Evolutionary conservation across 371 early-diverging fungal genomes (phyloP), one percentile per base, ranked within the genome.

Genomic region (Mortierella sp.): DNA sequence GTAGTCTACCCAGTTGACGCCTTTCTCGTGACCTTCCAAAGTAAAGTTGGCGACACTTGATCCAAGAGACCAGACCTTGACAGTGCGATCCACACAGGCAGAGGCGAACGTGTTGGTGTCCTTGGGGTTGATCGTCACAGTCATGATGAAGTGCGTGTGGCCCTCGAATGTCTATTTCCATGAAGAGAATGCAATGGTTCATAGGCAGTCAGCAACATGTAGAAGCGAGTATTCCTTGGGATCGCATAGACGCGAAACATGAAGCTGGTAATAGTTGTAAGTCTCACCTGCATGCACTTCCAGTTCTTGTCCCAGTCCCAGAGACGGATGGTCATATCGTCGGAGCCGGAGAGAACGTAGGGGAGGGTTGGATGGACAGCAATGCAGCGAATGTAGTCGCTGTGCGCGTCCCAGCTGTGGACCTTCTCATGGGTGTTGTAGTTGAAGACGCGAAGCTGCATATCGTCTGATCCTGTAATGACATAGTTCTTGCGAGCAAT

Each of bases 261-360:
- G 2, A 19, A 22, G 34, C 19, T 2, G 37, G 19, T 9, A 34
- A 37, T 34, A 7, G 61, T 34, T 22, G 37, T 34, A 37, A 8
- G 10, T 45, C 74, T 66, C 75, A 94, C 94, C 90, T 96, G 96
- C 73, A 96, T 90, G 88, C 97, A 95, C 79, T 94, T 96, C 98
- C 99, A 99, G 76, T 95, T 96, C 86, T 97, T 97, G 58, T 99
- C 99, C 97, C 98, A 98, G 86, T 99, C 97, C 99, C 99, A 99
- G 71, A 99, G 90, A 86, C 98, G 99, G 83, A 99, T 97, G 34
- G 95, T 92, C 94, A 96, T 96, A 86, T 99, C 99, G 87, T 99
- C 99, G 19, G 98, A 96, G 66, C 97, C 95, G 10, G 99, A 96
- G 55, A 99, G 89, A 61, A 99, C 90, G 66, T 93, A 93, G n/a